A percentile compares a stretch with the other conserved stretches of the same genome.
phyloP scores from a whole-genome alignment of 2,329 filamentous ascomycete genomes.

The Monosporascus sp. region DNA sequence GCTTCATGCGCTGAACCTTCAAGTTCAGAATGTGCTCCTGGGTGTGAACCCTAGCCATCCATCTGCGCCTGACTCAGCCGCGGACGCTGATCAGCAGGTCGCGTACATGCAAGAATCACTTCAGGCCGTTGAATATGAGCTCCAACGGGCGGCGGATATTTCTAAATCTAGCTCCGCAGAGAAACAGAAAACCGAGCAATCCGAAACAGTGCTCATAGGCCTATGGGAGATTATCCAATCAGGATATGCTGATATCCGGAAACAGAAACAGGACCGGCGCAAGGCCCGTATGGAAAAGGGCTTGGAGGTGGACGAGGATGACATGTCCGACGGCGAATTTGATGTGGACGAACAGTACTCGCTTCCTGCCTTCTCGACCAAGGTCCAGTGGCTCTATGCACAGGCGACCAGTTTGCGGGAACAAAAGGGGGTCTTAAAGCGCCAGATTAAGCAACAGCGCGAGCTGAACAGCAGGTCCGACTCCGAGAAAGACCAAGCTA shows the following conservation, averaged over 20 bases:
- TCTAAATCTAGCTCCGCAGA: constrained; percentile 24
- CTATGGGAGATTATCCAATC: constrained; percentile 54
- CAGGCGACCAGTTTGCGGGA: constrained; percentile 76
- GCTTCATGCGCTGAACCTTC: constrained; percentile 58
- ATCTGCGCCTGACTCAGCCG: constrained; percentile 52
- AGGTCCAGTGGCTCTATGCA: constrained; percentile 72
- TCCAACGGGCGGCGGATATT: constrained; percentile 31
- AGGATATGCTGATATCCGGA: constrained; percentile 51
- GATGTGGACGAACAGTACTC: constrained; percentile 60
- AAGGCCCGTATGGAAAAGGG: constrained; percentile 52
- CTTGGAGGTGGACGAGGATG: constrained; percentile 53
- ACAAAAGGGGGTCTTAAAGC: constrained; percentile 82
- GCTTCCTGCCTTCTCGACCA: constrained; percentile 68
- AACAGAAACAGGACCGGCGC: constrained; percentile 48
- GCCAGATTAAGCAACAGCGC: constrained; percentile 92
- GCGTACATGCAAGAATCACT: constrained; percentile 61
- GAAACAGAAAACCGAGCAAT: constrained; percentile 45
- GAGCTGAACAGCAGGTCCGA: constrained; percentile 88
- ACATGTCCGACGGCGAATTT: constrained; percentile 57
- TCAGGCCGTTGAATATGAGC: constrained; percentile 39
- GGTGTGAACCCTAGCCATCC: constrained; percentile 43
- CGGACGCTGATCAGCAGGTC: constrained; percentile 61
- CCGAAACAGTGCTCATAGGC: constrained; percentile 47
- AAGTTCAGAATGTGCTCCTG: constrained; percentile 55
- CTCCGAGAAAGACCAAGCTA: constrained; percentile 59